These are phyloP conservation scores for Fusarium torreyae DNA, from an alignment of 2,329 filamentous ascomycete genomes.

Conservation along the genomic window DNA sequence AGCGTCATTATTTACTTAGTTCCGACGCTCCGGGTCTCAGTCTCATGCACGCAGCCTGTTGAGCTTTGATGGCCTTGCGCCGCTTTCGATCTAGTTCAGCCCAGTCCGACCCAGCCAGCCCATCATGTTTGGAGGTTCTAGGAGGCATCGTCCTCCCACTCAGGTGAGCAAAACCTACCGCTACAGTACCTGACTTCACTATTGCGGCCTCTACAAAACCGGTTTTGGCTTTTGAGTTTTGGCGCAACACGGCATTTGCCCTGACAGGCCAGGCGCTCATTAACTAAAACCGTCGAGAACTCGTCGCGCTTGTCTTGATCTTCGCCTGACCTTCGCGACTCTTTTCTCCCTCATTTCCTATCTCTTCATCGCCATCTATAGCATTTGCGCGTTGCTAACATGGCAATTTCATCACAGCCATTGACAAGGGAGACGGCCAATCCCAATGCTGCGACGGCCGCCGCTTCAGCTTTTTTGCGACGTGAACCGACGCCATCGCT, in stretches of 20 bases:
- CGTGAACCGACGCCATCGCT: constrained; percentile 75
- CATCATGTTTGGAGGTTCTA: constrained; percentile 66
- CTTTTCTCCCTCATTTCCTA: background rate
- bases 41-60: constrained; percentile 43
- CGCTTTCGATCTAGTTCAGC: constrained; percentile 39
- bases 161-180: constrained; percentile 61
- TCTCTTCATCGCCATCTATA: constrained; percentile 4
- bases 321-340: constrained; percentile 4
- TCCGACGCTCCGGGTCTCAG: constrained; percentile 24
- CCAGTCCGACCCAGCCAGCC: constrained; percentile 14
- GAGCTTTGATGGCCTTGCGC: constrained; percentile 43
- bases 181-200: constrained; percentile 2
- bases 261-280: constrained; percentile 19
- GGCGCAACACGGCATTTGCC: constrained; percentile 29
- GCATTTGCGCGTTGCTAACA: constrained; percentile 43
- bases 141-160: constrained; percentile 64
- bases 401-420: constrained; percentile 64
- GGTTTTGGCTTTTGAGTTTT: constrained; percentile 47
- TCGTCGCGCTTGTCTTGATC: constrained; percentile 16
- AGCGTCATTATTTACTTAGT: constrained; percentile 16
- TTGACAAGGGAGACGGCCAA: constrained; percentile 75
- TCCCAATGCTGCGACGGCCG: constrained; percentile 83
- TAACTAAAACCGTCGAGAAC: constrained; percentile 1
- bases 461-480: constrained; percentile 84
- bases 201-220: constrained; percentile 33